Base-by-base conservation (phyloP, 2,329 filamentous ascomycete species). In the Claviceps capensis region DNA sequence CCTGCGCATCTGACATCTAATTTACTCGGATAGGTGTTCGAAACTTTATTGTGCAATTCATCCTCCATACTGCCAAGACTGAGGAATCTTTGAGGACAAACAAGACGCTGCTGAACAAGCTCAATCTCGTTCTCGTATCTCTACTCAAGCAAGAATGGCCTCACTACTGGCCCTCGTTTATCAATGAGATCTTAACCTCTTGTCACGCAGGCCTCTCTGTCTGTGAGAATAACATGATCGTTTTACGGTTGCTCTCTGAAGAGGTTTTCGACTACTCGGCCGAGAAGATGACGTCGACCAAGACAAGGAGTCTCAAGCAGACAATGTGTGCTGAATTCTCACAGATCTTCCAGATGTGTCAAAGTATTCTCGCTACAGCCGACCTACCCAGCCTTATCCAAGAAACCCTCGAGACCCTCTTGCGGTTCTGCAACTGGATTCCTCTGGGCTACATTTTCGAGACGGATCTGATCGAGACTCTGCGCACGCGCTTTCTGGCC, bases 171-270 rank as follows among this genome's bases (percentile, higher is more conserved):
- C 93, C 94, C 11, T 95, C 89, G 19, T 98, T 98, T 71, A 97
- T 98, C 78, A 97, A 97, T 75, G 93, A 98, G 74, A 98, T 98
- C 69, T 89, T 98, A 62, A 86, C 88, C 22, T 91, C 93, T 52
- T 97, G 90, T 71, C 90, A 95, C 67, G 91, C 88, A 60, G 96
- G 86, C 69, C 76, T 98, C 51, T 93, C 91, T 40, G 94, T 98
- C 62, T 98, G 94, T 79, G 93, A 98, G 73, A 98, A 98, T 75
- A 98, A 98, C 76, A 98, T 98, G 93, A 89, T 88, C 58, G 97
- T 98, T 61, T 79, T 98, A 60, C 85, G 93, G 54, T 74, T 98
- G 61, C 79, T 98, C 46, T 98, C 93, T 6, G 93, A 98, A 69
- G 93, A 98, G 69, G 91, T 98, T 40, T 98, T 98, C 65, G 93